Percentiles rank a stretch among this genome's conserved stretches.
phyloP scores from a whole-genome alignment of 257 asterid species.

The Voacanga thouarsii region DNA sequence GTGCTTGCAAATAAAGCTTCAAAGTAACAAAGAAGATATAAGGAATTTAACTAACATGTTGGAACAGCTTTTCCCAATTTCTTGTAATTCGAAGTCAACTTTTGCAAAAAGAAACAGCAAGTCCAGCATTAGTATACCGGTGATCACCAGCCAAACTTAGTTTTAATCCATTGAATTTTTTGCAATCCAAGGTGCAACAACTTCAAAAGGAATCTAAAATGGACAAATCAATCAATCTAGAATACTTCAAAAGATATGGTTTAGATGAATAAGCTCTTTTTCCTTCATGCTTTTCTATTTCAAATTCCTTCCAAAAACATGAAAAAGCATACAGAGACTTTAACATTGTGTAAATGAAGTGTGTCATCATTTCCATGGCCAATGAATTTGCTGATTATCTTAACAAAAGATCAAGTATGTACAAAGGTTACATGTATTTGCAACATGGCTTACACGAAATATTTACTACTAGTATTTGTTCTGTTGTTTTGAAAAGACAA shows the following conservation, averaged over 20 bases:
- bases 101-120: conserved; percentile 79
- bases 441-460: background rate
- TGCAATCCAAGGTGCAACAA: conserved; percentile 59
- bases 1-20: conserved; percentile 1
- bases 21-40: conserved; percentile 2
- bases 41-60: conserved; percentile 52
- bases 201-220: conserved; percentile 65
- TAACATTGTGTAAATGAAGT: background rate
- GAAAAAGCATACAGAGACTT: background rate
- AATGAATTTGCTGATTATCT: background rate
- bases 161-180: conserved; percentile 44
- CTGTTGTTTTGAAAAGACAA: background rate
- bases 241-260: background rate
- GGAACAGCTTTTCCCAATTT: conserved; percentile 56
- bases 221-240: conserved; percentile 3
- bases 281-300: conserved; percentile 4
- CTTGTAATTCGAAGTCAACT: conserved; percentile 73
- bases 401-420: background rate
- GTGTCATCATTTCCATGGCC: background rate
- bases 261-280: background rate
- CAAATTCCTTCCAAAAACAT: background rate
- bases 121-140: conserved; percentile 77
- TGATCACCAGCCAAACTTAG: conserved; percentile 86
- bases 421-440: background rate
- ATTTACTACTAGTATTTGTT: background rate